Evolutionary conservation across 2,329 filamentous ascomycete species (phyloP).

Genomic region (Fusarium coffeatum): DNA sequence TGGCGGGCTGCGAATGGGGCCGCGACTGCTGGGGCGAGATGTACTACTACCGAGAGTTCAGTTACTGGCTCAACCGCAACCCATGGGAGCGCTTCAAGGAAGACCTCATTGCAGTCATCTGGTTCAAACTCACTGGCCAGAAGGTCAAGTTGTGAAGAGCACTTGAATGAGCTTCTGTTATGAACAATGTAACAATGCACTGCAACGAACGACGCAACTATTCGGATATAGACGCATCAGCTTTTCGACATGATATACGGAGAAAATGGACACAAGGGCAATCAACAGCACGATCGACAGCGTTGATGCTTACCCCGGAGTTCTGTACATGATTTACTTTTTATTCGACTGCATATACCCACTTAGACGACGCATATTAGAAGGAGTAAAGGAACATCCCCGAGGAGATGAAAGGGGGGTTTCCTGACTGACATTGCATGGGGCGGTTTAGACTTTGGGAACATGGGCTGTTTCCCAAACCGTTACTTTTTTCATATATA

Average conservation of each 20-base stretch:
- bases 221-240: constrained; percentile 20
- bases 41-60: constrained; percentile 92
- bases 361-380: constrained; percentile 40
- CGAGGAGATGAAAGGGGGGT: neutral
- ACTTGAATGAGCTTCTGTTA: constrained; percentile 1
- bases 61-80: constrained; percentile 87
- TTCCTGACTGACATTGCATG: neutral
- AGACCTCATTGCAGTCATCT: constrained; percentile 69
- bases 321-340: constrained; percentile 38
- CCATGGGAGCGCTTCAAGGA: constrained; percentile 82
- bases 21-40: constrained; percentile 98
- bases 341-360: constrained; percentile 38
- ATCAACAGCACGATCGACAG: neutral
- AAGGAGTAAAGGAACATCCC: constrained; percentile 17
- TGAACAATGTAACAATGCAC: neutral
- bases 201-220: neutral
- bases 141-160: constrained; percentile 65
- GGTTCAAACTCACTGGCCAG: constrained; percentile 72
- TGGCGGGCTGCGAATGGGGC: constrained; percentile 98
- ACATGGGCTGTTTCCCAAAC: neutral
- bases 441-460: constrained; percentile 9
- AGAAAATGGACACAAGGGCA: constrained; percentile 27
- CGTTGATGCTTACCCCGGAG: constrained; percentile 28
- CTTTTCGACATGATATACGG: constrained; percentile 26
- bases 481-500: neutral